Conservation (phyloP, 305 asterid species). For the Salvia sclarea region DNA sequence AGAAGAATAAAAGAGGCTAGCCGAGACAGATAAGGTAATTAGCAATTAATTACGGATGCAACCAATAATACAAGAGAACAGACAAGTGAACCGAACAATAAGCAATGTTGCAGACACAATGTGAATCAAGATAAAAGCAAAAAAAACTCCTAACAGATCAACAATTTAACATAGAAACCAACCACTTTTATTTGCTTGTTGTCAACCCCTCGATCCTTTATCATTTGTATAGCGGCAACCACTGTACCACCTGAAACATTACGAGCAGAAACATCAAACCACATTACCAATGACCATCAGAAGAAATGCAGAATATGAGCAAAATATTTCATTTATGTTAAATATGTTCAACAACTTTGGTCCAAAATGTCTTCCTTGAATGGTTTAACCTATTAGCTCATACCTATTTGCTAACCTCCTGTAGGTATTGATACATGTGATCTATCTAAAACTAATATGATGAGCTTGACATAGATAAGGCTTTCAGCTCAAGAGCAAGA, state of each 20-base stretch:
- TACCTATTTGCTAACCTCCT: neutral
- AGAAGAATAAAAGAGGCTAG: neutral
- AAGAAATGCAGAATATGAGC: constrained; percentile 8
- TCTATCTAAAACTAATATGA: neutral
- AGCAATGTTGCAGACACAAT: neutral
- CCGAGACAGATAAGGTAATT: neutral
- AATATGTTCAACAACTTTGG: neutral
- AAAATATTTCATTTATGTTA: neutral
- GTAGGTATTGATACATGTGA: neutral
- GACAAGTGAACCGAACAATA: neutral
- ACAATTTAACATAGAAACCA: constrained; percentile 34
- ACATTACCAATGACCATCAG: constrained; percentile 2
- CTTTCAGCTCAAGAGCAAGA: constrained; percentile 14
- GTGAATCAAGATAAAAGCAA: neutral
- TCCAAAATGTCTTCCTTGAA: neutral
- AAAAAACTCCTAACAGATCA: constrained; percentile 5
- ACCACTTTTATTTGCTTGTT: constrained; percentile 89
- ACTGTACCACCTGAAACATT: constrained; percentile 77
- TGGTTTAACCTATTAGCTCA: neutral
- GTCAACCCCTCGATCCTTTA: constrained; percentile 78
- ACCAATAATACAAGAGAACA: neutral
- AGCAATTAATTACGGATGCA: neutral
- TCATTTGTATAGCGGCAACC: constrained; percentile 78
- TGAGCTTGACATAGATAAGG: constrained; percentile 7
- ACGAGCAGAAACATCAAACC: constrained; percentile 35